Evolutionary conservation across 192 early-diverging fungal genomes (phyloP), one percentile per base, ranked within the genome.

Genomic region (Backusella parvicylindrica): DNA sequence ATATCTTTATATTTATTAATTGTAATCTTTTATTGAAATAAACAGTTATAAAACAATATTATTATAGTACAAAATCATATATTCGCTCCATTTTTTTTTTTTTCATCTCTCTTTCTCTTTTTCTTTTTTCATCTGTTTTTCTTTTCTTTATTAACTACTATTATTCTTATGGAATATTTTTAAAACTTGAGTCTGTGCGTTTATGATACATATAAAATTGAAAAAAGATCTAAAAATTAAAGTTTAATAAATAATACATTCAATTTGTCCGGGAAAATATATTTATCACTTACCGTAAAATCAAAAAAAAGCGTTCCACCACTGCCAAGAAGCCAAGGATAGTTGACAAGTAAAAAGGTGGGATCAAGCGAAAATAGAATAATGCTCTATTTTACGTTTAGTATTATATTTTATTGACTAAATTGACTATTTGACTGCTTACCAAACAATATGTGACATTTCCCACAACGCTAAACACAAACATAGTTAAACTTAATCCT

Each of bases 381-480:
- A 56, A 96, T 92, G 16, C 94, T 93, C 77, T 91, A 76, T 70
- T 30, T 43, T 70, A 68, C 9, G 26, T 47, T 32, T n/a, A 68
- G 28, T n/a, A 3, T 60, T 28, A 7, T 2, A 37, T 56, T 56
- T 16, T 16, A 30, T 65, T 33, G 28, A 65, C 0, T 65, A 7
- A 65, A 18, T 31, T 65, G 28, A n/a, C 13, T 32, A 31, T 65
- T 33, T 35, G 16, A 30, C 26, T 12, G 3, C 81, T 73, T 82
- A 86, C 87, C 53, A 80, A 37, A 49, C 71, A 84, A 69, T 84
- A 92, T 3, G 90, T 84, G 33, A 90, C 71, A 82, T 96, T 96
- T 26, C 95, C 95, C 56, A 94, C 66, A 28, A 94, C 90, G 31
- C 89, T 90, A 81, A 94, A 94, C n/a, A 90, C 74, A 83, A 96